Evolutionary conservation across 345 rosid species (phyloP), one percentile per base, ranked within the genome.

Genomic region (Mercurialis annua): DNA sequence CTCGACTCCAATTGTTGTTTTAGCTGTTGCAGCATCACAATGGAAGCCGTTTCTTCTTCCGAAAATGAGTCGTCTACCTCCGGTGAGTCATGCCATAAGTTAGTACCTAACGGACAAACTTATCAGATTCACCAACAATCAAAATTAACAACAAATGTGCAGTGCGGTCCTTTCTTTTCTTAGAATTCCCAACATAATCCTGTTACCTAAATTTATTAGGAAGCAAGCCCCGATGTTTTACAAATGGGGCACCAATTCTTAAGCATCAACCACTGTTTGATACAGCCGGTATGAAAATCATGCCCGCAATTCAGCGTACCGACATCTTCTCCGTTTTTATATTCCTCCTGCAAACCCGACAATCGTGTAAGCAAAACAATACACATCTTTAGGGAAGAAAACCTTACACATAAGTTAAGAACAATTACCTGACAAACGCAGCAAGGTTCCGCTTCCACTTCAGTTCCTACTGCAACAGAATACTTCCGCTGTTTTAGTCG

Each of bases 171-270:
- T 38, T n/a, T 20, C 70, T 42, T 48, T 69, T 44, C 53, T 23
- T 31, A 1, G 4, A 10, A 4, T 53, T 18, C 42, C 2, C n/a
- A 18, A n/a, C 26, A 52, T 50, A 29, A 64, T 49, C 44, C 21
- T n/a, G 51, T n/a, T 26, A n/a, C 26, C 30, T 38, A 18, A 6
- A 30, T 56, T 70, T 73, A 69, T 76, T 77, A 74, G 31, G 84
- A 76, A 65, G 77, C 73, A 14, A 92, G 69, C 26, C 90, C 98
- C 0, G 88, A 79, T 43, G 88, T 83, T 74, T 90, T 92, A 67
- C 98, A 92, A 44, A 92, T 82, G 30, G 98, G 98, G 80, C 98
- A 92, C 71, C 86, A 68, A 64, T 90, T 92, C 82, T 92, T 92
- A 60, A 33, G 82, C 81, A 78, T 85, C 76, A 92, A 73, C 97